Evolutionary conservation across 208 protist species (phyloP).

Genomic region (Endotrypanum monterogeii): DNA sequence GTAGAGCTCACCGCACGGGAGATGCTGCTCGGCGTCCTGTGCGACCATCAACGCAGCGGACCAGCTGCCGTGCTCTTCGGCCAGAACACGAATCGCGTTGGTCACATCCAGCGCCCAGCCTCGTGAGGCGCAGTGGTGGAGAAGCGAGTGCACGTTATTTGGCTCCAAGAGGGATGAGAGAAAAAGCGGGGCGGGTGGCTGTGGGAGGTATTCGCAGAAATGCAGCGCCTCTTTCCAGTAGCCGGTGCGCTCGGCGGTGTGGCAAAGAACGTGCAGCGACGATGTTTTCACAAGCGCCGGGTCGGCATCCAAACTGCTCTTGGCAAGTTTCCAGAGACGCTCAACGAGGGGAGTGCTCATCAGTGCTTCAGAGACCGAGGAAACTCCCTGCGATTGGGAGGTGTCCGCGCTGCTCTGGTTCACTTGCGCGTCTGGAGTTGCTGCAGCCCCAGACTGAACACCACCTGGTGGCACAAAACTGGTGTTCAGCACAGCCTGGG

Average conservation of each 20-base stretch:
- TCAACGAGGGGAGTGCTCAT: constrained; percentile 27
- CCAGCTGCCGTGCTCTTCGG: constrained; percentile 73
- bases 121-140: constrained; percentile 34
- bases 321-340: constrained; percentile 55
- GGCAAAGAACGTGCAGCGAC: constrained; percentile 74
- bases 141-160: constrained; percentile 46
- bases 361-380: not conserved
- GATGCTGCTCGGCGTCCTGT: constrained; percentile 58
- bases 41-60: constrained; percentile 60
- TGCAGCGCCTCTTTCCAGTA: constrained; percentile 72
- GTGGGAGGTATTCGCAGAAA: constrained; percentile 46
- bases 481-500: constrained; percentile 27
- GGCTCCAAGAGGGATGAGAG: constrained; percentile 71
- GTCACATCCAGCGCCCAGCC: constrained; percentile 69
- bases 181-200: constrained; percentile 71
- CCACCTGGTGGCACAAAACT: constrained; percentile 1
- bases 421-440: not conserved
- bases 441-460: not conserved
- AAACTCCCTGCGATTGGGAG: not conserved
- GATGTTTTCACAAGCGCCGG: constrained; percentile 53
- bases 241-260: constrained; percentile 73
- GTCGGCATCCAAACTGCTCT: constrained; percentile 42
- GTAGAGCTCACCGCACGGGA: constrained; percentile 69
- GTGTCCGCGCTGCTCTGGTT: not conserved
- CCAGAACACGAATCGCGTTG: constrained; percentile 64